Conservation (phyloP, 805 yeast species). For the Starmerella vaccinii region DNA sequence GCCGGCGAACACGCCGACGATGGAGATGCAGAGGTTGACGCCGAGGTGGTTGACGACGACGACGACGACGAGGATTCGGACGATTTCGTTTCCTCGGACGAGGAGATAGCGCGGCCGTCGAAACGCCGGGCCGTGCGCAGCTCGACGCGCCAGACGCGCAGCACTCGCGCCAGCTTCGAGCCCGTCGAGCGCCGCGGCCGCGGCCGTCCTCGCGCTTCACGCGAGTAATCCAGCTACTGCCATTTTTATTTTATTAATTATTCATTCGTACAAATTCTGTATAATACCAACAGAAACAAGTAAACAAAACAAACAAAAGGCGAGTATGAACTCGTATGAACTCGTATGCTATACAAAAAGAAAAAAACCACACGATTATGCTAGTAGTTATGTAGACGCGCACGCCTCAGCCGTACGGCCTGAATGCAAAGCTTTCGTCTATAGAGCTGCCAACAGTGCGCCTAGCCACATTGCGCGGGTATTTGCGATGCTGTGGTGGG, state of each 20-base stretch:
- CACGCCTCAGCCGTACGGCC: conserved; percentile 17
- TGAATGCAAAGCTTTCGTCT: conserved; percentile 16
- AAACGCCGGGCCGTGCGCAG: conserved; percentile 4
- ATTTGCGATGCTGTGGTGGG: too few species aligned
- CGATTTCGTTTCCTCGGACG: conserved; percentile 4
- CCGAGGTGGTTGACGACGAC: background rate
- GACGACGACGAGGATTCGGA: background rate
- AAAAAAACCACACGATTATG: background rate
- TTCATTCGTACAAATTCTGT: background rate
- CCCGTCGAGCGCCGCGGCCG: conserved; percentile 6
- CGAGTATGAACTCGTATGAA: too few species aligned
- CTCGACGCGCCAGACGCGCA: background rate
- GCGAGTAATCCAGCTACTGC: background rate
- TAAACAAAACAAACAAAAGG: background rate
- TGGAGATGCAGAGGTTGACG: background rate
- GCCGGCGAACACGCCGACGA: background rate
- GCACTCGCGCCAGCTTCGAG: conserved; percentile 5
- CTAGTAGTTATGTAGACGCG: too few species aligned
- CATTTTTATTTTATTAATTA: background rate
- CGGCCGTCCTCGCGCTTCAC: background rate
- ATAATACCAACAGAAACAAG: background rate
- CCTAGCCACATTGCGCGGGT: background rate
- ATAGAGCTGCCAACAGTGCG: background rate
- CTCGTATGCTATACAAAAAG: background rate
- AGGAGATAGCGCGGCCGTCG: conserved; percentile 2